phyloP scores from a whole-genome alignment of 2,329 filamentous ascomycete genomes.

The Fusarium bactridioides region DNA sequence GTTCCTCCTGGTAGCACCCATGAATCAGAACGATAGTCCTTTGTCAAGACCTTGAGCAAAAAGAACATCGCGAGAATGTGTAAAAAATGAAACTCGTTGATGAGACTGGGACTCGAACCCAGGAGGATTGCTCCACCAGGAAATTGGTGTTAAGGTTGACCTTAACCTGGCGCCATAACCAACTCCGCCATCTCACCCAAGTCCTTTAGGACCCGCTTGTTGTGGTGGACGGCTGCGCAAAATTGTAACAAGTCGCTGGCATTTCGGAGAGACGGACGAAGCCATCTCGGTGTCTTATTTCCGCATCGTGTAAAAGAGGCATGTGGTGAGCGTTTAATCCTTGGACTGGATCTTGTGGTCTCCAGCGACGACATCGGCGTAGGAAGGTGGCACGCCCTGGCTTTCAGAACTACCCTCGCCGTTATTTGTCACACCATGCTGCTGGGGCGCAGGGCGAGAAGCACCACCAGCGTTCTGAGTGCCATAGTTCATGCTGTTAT shows the following conservation, averaged over 20 bases:
- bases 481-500: constrained; percentile 55
- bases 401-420: constrained; percentile 53
- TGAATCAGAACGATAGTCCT: background rate
- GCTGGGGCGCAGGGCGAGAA: constrained; percentile 40
- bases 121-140: constrained; percentile 42
- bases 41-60: background rate
- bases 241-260: constrained; percentile 6
- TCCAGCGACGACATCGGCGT: constrained; percentile 87
- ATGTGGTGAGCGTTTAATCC: constrained; percentile 33
- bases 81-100: constrained; percentile 30
- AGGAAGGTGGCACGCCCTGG: constrained; percentile 76
- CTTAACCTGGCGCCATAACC: constrained; percentile 42
- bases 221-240: constrained; percentile 8
- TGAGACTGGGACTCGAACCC: constrained; percentile 42
- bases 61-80: background rate
- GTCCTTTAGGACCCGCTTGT: constrained; percentile 29
- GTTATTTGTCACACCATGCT: constrained; percentile 46
- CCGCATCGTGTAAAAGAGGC: background rate
- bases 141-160: constrained; percentile 36
- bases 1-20: background rate
- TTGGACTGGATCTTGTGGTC: constrained; percentile 85
- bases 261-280: background rate
- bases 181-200: constrained; percentile 41
- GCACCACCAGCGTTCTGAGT: constrained; percentile 44
- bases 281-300: background rate